Evolutionary conservation across 1,284 basidiomycete species (phyloP).

Genomic region (Rhizoctonia solani): DNA sequence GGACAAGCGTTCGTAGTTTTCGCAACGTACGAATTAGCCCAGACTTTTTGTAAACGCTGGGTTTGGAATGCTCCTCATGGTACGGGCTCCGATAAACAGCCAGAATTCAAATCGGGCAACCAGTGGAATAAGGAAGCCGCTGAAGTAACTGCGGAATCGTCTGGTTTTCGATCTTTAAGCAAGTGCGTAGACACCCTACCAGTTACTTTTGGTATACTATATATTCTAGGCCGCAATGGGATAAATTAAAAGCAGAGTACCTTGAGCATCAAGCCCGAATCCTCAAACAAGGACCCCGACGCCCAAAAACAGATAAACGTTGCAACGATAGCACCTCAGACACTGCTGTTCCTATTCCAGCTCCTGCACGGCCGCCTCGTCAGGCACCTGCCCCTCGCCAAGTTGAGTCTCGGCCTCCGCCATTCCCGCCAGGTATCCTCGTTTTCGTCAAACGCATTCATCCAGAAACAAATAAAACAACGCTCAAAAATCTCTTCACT

Average conservation of each 20-base stretch:
- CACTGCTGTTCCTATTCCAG: too few relatives aligned
- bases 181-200: slow-evolving; percentile 23
- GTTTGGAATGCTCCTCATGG: slow-evolving; percentile 55
- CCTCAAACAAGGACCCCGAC: background rate
- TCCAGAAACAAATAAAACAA: slow-evolving; percentile 74
- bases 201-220: background rate
- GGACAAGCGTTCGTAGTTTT: slow-evolving; percentile 72
- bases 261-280: slow-evolving; percentile 53
- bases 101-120: slow-evolving; percentile 16
- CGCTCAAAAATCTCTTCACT: slow-evolving; percentile 62
- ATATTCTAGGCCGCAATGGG: slow-evolving; percentile 59
- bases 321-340: too few relatives aligned
- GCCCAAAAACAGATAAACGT: background rate
- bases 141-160: slow-evolving; percentile 54
- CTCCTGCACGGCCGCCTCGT: too few relatives aligned
- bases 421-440: slow-evolving; percentile 66
- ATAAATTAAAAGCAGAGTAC: slow-evolving; percentile 65
- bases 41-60: slow-evolving; percentile 56
- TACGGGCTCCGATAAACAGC: background rate
- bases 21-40: slow-evolving; percentile 47
- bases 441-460: slow-evolving; percentile 71
- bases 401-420: too few relatives aligned
- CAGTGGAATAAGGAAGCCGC: slow-evolving; percentile 19
- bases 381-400: too few relatives aligned
- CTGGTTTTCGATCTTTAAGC: slow-evolving; percentile 59